Base-by-base conservation (phyloP, 257 asterid species). In the Plantago ovata region DNA sequence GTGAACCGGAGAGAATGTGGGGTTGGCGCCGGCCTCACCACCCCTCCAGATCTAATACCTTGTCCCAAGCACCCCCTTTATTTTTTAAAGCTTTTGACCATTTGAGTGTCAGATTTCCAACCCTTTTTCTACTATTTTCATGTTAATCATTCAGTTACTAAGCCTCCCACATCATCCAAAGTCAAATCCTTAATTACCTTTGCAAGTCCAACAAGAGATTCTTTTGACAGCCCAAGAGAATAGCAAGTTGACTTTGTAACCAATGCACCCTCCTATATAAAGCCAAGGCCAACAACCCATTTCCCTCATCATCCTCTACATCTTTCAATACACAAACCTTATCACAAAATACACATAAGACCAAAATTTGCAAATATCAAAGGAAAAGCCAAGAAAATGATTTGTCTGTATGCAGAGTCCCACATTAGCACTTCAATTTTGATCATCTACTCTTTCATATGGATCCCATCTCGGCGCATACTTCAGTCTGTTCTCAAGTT, bases 321-420 rank as follows among this genome's bases (percentile, higher is more conserved):
- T 49, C 23, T 48, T 55, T 32, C 51, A 11, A 8, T 28, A 43
- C 53, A 53, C 67, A 60, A n/a, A n/a, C n/a, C n/a, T n/a, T n/a
- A n/a, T n/a, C n/a, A n/a, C n/a, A 64, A 49, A 56, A 51, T 57
- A 55, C 13, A 42, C 15, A 38, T 40, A 47, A 63, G 46, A 57
- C 47, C 36, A 28, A 58, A 47, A 58, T 53, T 57, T 33, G 33
- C 68, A 54, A n/a, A 51, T 0, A 28, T 9, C 46, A 39, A 6
- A 38, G 11, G 14, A 69, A 13, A 43, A 36, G 9, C 52, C 21
- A 15, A 12, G 24, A 50, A 49, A 46, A 78, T 78, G 84, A 78
- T 71, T 18, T 70, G 72, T 21, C 64, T 74, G 5, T 71, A 51
- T 59, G 76, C 69, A 58, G 80, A 74, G 19, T 74, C 79, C 44